Evolutionary conservation across 371 early-diverging fungal species (phyloP), one percentile per base, ranked within the genome.

Genomic region (Dichotomocladium elegans): DNA sequence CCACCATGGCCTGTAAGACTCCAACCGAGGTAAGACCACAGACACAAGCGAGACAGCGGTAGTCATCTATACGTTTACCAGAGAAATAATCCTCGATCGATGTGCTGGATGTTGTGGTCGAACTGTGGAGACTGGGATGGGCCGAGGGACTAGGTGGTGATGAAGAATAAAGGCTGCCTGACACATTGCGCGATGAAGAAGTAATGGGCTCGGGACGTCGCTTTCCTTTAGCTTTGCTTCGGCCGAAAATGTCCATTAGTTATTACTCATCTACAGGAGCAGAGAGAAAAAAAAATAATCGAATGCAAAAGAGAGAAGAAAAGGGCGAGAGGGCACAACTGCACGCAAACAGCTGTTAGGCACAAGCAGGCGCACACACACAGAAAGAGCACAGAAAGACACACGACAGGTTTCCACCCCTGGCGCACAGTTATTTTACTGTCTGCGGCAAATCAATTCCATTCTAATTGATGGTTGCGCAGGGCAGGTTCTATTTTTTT

Each of bases 141-240:
- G 53, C 37, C 15, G 50, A 34, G 9, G 54, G 55, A 35, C 31
- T 41, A 46, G 63, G 42, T 15, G 57, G 55, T 11, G 55, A 46
- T 12, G 57, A 42, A 21, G 48, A 44, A 22, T 30, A 41, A 35
- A 51, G 42, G 15, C 47, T 24, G 9, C 41, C 15, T n/a, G 12
- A 44, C 4, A 54, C 30, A 21, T 28, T 30, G 28, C 45, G 42
- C 29, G 51, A 47, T 19, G 51, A 33, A 22, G 55, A 31, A 27
- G 48, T 37, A 8, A 53, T 37, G 12, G 54, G 58, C 11, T 63
- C 57, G 30, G 54, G 61, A 30, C 56, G 57, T 41, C 58, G 64
- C 47, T 59, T 64, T 34, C 60, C 48, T 54, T 64, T 62, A n/a
- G 55, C 46, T 47, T 62, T 62, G 34, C 57, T 56, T 42, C 58